Conservation (phyloP, 1,139 yeast species). For the Geotrichum aggregatum region DNA sequence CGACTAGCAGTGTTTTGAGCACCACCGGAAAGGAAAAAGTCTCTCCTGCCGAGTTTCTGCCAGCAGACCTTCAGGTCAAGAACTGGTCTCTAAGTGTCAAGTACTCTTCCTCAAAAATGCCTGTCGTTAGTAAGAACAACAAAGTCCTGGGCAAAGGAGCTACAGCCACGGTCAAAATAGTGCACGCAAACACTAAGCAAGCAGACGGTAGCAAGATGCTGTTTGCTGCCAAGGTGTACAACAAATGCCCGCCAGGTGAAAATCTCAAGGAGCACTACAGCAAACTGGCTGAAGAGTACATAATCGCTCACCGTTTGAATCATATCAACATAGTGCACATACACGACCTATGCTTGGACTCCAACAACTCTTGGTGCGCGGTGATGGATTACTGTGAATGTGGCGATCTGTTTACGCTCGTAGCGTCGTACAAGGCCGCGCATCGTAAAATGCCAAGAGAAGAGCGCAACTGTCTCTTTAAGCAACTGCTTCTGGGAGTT, state of each 20-base stretch:
- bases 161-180: slow-evolving; percentile 20
- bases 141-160: slow-evolving; percentile 22
- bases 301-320: slow-evolving; percentile 64
- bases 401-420: slow-evolving; percentile 64
- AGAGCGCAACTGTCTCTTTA: slow-evolving; percentile 61
- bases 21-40: slow-evolving; percentile 18
- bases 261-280: slow-evolving; percentile 57
- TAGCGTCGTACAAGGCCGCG: slow-evolving; percentile 39
- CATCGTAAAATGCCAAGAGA: slow-evolving; percentile 30
- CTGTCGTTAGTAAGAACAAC: slow-evolving; percentile 8
- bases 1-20: not conserved
- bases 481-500: slow-evolving; percentile 68
- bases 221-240: slow-evolving; percentile 72
- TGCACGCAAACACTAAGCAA: slow-evolving; percentile 18
- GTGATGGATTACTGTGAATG: slow-evolving; percentile 76
- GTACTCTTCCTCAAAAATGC: slow-evolving; percentile 20
- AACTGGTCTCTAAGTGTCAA: slow-evolving; percentile 24
- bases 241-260: slow-evolving; percentile 45
- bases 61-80: slow-evolving; percentile 20
- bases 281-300: slow-evolving; percentile 71
- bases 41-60: slow-evolving; percentile 24
- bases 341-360: slow-evolving; percentile 48
- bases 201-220: slow-evolving; percentile 28
- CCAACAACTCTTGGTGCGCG: slow-evolving; percentile 48
- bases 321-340: slow-evolving; percentile 68